Conservation (phyloP, 331 rosid genomes). For the Telfairia occidentalis region DNA sequence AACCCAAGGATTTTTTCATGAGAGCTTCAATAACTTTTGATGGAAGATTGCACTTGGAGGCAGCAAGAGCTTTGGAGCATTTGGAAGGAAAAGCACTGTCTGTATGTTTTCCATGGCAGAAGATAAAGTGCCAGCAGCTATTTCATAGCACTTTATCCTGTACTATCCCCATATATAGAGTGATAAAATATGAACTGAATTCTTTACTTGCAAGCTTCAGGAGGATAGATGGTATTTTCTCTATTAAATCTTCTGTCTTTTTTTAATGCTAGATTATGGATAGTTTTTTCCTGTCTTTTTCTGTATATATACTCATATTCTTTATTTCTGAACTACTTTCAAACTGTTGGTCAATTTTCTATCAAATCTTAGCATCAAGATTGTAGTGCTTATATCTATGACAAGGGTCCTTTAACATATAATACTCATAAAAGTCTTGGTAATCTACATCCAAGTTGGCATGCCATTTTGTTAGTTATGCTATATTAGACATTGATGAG, state of each 20-base stretch:
- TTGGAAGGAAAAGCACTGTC: slow-evolving; percentile 73
- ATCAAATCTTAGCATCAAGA: background rate
- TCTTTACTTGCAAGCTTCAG: slow-evolving; percentile 38
- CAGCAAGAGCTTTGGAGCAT: slow-evolving; percentile 80
- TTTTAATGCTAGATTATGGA: background rate
- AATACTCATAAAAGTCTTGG: background rate
- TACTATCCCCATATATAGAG: slow-evolving; percentile 44
- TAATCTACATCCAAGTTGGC: background rate
- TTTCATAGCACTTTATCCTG: slow-evolving; percentile 67
- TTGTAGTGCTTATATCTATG: background rate
- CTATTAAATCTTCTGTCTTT: background rate
- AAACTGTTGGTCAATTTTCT: background rate
- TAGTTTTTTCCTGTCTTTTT: background rate
- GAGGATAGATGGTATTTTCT: slow-evolving; percentile 37
- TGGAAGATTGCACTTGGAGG: slow-evolving; percentile 91
- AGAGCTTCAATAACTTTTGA: slow-evolving; percentile 68
- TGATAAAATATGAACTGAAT: slow-evolving; percentile 47
- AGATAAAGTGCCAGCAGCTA: slow-evolving; percentile 69
- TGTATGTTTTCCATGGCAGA: slow-evolving; percentile 76
- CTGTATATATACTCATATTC: background rate
- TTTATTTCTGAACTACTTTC: background rate
- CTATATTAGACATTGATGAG: background rate
- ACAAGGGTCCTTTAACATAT: background rate
- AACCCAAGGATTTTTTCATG: slow-evolving; percentile 46
- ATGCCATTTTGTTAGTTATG: background rate